Base-by-base conservation (phyloP, 371 early-diverging fungal species). In the Lichtheimia ramosa region DNA sequence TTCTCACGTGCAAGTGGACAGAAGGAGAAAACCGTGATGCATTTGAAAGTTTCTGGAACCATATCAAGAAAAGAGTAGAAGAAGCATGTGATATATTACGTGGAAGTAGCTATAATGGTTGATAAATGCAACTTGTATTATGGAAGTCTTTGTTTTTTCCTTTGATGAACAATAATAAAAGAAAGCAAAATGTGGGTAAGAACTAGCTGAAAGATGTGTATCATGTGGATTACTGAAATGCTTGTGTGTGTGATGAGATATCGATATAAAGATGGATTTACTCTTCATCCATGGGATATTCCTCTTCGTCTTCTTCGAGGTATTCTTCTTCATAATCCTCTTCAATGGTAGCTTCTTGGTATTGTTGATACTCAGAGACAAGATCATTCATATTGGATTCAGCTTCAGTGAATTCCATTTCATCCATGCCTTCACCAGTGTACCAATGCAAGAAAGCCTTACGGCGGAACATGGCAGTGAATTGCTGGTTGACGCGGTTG, bases 381-480 rank as follows among this genome's bases (percentile, higher is more conserved):
- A 98, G 79, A 79, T 98, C 99, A 75, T 92, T 90, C 95, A 92
- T 92, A 81, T 92, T 94, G 74, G 89, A 89, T 74, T 94, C 95
- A 20, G 83, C 72, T 71, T 96, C 96, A 61, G 92, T 90, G 81
- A 96, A 96, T 73, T 96, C 96, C 93, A 94, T 50, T 25, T 94
- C 95, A 78, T 96, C 96, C 96, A 96, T 96, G 62, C 96, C 96
- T 75, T 96, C 97, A 60, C 92, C 93, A 70, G 95, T 96, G 76
- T 93, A 96, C 95, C 96, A 96, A 83, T 96, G 97, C 79, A 95
- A 84, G 89, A 94, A 96, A 71, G 97, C 97, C 86, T 95, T 96
- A 75, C 93, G 89, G 62, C 90, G 85, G 84, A 95, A 96, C 97
- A 96, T 95, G 66, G 89, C 86, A 39, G 91, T 87, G 85, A 94